Evolutionary conservation across 306 rosid genomes (phyloP).

Genomic region (Acacia crassicarpa): DNA sequence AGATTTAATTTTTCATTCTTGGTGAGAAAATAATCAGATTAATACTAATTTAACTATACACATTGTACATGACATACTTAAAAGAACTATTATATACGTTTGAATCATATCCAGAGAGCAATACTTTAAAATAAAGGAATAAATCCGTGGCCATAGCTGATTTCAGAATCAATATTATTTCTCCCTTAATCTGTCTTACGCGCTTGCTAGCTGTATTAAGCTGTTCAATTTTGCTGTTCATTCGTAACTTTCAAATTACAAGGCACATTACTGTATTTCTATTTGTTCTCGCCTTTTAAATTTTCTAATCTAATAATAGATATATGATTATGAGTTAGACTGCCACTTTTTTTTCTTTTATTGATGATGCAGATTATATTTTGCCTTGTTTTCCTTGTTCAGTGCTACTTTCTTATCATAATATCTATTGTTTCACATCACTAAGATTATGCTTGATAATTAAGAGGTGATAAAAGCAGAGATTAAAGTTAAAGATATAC

Average conservation of each 20-base stretch:
- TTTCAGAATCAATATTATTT: constrained; percentile 23
- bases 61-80: background rate
- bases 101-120: constrained; percentile 24
- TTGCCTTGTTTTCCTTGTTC: background rate
- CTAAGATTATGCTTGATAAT: constrained; percentile 1
- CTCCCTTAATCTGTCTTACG: constrained; percentile 5
- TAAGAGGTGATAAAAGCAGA: background rate
- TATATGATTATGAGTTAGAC: background rate
- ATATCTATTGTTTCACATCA: constrained; percentile 32
- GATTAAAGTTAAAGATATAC: constrained; percentile 7
- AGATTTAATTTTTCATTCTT: background rate
- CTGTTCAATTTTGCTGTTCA: constrained; percentile 55
- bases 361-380: background rate
- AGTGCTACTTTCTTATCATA: constrained; percentile 12
- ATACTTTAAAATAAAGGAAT: constrained; percentile 40
- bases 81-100: constrained; percentile 25
- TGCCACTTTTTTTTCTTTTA: constrained; percentile 6
- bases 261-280: constrained; percentile 42
- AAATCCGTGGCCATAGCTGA: constrained; percentile 38
- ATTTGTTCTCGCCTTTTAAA: constrained; percentile 37
- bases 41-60: background rate
- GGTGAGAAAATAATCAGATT: background rate
- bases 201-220: constrained; percentile 32
- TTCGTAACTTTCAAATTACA: constrained; percentile 23
- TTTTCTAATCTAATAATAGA: constrained; percentile 40